phyloP scores from a whole-genome alignment of 1,284 basidiomycete genomes.

The Microbotryum intermedium region DNA sequence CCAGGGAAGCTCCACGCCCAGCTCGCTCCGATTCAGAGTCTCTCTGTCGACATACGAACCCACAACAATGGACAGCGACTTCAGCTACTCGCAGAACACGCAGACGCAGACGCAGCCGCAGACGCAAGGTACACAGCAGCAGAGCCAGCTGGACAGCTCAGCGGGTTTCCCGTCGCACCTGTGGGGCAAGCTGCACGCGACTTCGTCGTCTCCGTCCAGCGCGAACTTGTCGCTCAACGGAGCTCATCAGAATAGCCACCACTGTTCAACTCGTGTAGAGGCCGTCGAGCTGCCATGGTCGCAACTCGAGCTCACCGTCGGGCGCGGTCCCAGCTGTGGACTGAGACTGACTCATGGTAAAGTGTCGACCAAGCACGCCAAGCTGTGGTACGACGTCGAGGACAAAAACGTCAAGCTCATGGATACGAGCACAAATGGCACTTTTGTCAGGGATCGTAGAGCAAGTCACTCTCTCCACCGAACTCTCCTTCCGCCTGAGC shows the following conservation, averaged over 20 bases:
- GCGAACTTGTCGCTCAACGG: not conserved
- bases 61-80: not conserved
- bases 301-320: conserved; percentile 5
- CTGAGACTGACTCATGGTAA: conserved; percentile 23
- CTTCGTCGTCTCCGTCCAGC: conserved; percentile 2
- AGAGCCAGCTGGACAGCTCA: not conserved
- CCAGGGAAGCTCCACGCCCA: too few species aligned
- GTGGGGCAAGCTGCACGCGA: conserved; percentile 11
- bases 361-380: conserved; percentile 28
- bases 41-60: too few species aligned
- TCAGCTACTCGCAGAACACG: conserved; percentile 12
- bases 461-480: too few species aligned
- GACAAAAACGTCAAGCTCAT: conserved; percentile 26
- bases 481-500: too few species aligned
- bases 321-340: conserved; percentile 19
- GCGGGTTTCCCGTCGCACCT: conserved; percentile 8
- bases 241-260: too few species aligned
- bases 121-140: conserved; percentile 1
- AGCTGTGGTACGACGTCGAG: conserved; percentile 15
- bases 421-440: conserved; percentile 31
- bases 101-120: conserved; percentile 27
- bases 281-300: conserved; percentile 1
- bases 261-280: not conserved
- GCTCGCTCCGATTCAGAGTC: too few species aligned
- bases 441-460: conserved; percentile 17